phyloP scores from a whole-genome alignment of 805 yeast genomes.

The Ogataea paraovalis region DNA sequence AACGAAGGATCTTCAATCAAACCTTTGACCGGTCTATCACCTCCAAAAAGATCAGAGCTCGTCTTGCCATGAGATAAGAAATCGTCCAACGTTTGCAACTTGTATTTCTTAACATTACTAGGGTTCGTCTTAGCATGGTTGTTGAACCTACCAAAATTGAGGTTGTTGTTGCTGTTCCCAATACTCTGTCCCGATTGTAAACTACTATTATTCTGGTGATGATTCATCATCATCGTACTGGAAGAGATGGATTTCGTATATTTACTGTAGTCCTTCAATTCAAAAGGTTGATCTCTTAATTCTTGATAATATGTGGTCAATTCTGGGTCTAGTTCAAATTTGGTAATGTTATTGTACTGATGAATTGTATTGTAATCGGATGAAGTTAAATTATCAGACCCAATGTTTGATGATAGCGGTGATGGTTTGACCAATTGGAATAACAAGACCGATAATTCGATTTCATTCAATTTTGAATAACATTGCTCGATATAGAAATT shows the following conservation, averaged over 20 bases:
- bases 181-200: not conserved
- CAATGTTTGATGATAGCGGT: constrained; percentile 9
- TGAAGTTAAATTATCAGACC: not conserved
- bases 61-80: constrained; percentile 42
- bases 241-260: constrained; percentile 24
- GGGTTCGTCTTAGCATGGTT: not conserved
- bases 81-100: constrained; percentile 80
- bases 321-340: constrained; percentile 15
- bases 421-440: constrained; percentile 28
- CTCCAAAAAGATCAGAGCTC: constrained; percentile 41
- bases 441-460: constrained; percentile 28
- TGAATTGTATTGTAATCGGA: constrained; percentile 10
- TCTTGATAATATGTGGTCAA: constrained; percentile 26
- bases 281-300: constrained; percentile 30
- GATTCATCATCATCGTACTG: constrained; percentile 1
- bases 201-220: too few species aligned
- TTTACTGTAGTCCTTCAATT: constrained; percentile 37
- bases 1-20: constrained; percentile 14
- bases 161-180: not conserved
- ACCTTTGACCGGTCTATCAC: constrained; percentile 20
- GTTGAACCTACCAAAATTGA: not conserved
- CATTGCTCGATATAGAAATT: constrained; percentile 12
- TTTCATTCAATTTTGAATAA: constrained; percentile 19
- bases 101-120: constrained; percentile 37
- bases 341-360: constrained; percentile 7